A percentile compares a stretch with the other conserved stretches of the same genome.
Evolutionary conservation across 371 early-diverging fungal genomes (phyloP).

Genomic region (Mortierella sp.): DNA sequence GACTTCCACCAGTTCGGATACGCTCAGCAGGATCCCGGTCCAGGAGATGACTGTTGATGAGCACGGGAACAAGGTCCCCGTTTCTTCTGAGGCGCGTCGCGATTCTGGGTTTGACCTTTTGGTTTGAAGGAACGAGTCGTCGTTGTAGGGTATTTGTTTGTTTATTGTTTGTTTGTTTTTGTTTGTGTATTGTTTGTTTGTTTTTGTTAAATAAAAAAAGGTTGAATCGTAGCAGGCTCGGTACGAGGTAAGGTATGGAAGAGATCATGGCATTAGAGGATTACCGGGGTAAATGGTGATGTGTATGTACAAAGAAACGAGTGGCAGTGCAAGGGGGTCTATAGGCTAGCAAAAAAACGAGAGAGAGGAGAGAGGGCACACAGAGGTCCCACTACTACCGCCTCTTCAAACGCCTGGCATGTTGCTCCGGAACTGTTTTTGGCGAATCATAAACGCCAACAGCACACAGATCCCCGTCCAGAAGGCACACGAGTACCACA

Average conservation of each 20-base stretch:
- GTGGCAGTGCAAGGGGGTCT: neutral
- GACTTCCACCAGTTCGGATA: neutral
- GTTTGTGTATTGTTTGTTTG: neutral
- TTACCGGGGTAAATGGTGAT: neutral
- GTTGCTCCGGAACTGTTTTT: conserved; percentile 44
- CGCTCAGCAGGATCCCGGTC: neutral
- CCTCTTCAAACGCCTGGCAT: conserved; percentile 7
- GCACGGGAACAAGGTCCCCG: conserved; percentile 30
- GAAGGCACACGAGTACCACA: conserved; percentile 56
- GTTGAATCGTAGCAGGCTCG: neutral
- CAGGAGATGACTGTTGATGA: conserved; percentile 27
- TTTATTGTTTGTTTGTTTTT: neutral
- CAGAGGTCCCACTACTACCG: neutral
- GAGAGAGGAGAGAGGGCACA: neutral
- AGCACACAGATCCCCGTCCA: conserved; percentile 36
- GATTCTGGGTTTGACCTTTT: conserved; percentile 35
- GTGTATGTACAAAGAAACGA: neutral
- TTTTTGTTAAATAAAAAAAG: conserved; percentile 5
- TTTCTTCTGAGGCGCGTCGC: conserved; percentile 24
- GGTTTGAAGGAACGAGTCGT: neutral
- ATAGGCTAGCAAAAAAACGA: neutral
- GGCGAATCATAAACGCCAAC: conserved; percentile 48
- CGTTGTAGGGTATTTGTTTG: neutral
- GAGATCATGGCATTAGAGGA: too few relatives aligned
- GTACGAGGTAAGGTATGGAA: too few relatives aligned